A percentile compares a stretch with the other conserved stretches of the same genome.
phyloP scores from a whole-genome alignment of 2,329 filamentous ascomycete species.

The Pyricularia sp. region DNA sequence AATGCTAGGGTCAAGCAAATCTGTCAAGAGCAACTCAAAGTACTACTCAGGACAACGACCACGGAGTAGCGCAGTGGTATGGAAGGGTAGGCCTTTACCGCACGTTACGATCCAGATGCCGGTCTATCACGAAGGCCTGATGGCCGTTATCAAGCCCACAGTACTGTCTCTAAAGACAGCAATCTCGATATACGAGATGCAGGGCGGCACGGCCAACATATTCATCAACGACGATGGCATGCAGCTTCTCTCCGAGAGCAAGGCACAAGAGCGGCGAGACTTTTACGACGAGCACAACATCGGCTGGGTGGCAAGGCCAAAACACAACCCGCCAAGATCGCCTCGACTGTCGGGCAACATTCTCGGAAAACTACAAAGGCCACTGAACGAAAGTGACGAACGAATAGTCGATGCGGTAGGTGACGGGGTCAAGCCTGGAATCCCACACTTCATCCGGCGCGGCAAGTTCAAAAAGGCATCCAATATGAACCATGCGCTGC shows the following conservation, averaged over 20 bases:
- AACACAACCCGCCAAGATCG: slow-evolving; percentile 22
- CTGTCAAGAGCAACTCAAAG: slow-evolving; percentile 61
- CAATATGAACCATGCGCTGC: slow-evolving; percentile 60
- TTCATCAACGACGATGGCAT: slow-evolving; percentile 67
- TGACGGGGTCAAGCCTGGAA: slow-evolving; percentile 20
- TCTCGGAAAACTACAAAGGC: background rate
- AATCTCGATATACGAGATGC: slow-evolving; percentile 63
- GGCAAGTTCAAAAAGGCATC: slow-evolving; percentile 61
- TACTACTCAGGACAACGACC: slow-evolving; percentile 63
- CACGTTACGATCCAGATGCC: slow-evolving; percentile 77
- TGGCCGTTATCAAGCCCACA: slow-evolving; percentile 61
- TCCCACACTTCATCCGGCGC: slow-evolving; percentile 46
- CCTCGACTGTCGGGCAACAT: background rate
- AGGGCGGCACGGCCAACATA: slow-evolving; percentile 64
- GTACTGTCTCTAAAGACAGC: slow-evolving; percentile 66
- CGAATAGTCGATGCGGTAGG: background rate
- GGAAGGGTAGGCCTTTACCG: slow-evolving; percentile 22
- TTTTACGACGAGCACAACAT: slow-evolving; percentile 59
- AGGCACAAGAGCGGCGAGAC: slow-evolving; percentile 48
- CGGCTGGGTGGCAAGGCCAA: slow-evolving; percentile 55
- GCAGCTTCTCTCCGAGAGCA: slow-evolving; percentile 51
- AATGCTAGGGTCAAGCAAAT: slow-evolving; percentile 58
- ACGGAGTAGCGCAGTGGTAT: slow-evolving; percentile 30
- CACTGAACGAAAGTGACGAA: background rate
- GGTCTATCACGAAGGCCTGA: slow-evolving; percentile 75